Evolutionary conservation across 371 early-diverging fungal genomes (phyloP), one percentile per base, ranked within the genome.

Genomic region (Dichotomocladium elegans): DNA sequence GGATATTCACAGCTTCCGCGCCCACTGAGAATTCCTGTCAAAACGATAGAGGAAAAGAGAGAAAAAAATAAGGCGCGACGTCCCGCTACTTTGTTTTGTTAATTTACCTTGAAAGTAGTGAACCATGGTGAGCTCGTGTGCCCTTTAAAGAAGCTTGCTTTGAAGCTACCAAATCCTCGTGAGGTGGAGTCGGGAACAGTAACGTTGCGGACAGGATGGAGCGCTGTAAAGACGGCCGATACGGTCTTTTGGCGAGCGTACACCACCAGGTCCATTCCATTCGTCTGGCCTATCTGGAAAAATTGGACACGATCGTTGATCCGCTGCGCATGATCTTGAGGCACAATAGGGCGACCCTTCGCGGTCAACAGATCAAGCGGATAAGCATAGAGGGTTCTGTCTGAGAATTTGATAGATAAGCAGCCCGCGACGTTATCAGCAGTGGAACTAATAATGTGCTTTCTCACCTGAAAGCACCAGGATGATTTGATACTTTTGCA

Each of bases 21-120:
- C 87, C 86, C 42, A 90, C 81, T 56, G 88, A 89, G 60, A 86
- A 85, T 55, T 90, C 88, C 73, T 79, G 55, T 19, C 10, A 41
- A 26, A 35, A 12, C 3, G 4, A 15, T 27, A 3, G 6, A 34
- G 11, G n/a, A 41, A 14, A 30, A 21, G 21, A 10, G 14, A 51
- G 9, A 15, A 31, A 15, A 10, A 26, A n/a, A n/a, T n/a, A n/a
- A n/a, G n/a, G n/a, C n/a, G n/a, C n/a, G n/a, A n/a, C n/a, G n/a
- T n/a, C n/a, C n/a, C n/a, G n/a, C n/a, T n/a, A n/a, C n/a, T n/a
- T n/a, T n/a, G n/a, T n/a, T n/a, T n/a, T n/a, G n/a, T n/a, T n/a
- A n/a, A n/a, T n/a, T n/a, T 54, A 55, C 61, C 52, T 56, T 61
- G 30, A 47, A 53, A 2, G 37, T 41, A n/a, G 51, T 21, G 48